Percentiles rank a stretch among this genome's conserved stretches.
Evolutionary conservation across 2,329 filamentous ascomycete genomes (phyloP).

Genomic region (Orbilia brochopaga): DNA sequence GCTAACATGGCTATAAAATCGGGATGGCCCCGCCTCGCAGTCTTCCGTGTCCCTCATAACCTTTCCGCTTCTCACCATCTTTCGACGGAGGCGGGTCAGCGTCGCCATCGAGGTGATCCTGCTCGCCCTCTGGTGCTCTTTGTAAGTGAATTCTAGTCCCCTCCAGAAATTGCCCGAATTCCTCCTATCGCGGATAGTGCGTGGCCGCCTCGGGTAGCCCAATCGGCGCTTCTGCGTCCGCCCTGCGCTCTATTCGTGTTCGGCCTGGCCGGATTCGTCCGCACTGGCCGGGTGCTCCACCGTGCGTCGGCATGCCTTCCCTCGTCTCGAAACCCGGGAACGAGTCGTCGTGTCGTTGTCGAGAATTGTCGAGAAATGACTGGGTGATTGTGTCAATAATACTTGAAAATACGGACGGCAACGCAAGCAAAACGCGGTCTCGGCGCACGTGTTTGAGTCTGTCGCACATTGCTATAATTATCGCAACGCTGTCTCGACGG

Average conservation of each 20-base stretch:
- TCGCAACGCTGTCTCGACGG: no score
- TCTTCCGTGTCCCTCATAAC: constrained; percentile 38
- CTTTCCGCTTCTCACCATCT: constrained; percentile 38
- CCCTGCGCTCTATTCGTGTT: no score
- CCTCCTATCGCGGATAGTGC: constrained; percentile 12
- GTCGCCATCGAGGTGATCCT: constrained; percentile 47
- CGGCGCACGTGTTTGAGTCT: constrained; percentile 30
- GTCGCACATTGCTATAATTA: constrained; percentile 9
- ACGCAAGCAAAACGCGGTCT: background rate
- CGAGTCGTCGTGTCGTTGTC: background rate
- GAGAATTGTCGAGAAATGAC: no score
- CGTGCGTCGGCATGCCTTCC: background rate
- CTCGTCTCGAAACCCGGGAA: constrained; percentile 9
- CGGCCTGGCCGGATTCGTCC: background rate
- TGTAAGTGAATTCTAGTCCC: constrained; percentile 29
- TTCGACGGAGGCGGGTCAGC: constrained; percentile 42
- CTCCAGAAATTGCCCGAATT: constrained; percentile 2
- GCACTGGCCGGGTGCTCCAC: background rate
- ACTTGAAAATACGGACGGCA: no score
- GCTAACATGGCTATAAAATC: constrained; percentile 29
- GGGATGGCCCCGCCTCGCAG: constrained; percentile 26
- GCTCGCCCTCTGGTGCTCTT: constrained; percentile 46
- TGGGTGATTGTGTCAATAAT: no score
- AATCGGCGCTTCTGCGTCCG: no score
- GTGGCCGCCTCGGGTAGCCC: no score